A percentile compares a stretch with the other conserved stretches of the same genome.
Evolutionary conservation across 1,284 basidiomycete genomes (phyloP).

Genomic region (Butyriboletus regius): DNA sequence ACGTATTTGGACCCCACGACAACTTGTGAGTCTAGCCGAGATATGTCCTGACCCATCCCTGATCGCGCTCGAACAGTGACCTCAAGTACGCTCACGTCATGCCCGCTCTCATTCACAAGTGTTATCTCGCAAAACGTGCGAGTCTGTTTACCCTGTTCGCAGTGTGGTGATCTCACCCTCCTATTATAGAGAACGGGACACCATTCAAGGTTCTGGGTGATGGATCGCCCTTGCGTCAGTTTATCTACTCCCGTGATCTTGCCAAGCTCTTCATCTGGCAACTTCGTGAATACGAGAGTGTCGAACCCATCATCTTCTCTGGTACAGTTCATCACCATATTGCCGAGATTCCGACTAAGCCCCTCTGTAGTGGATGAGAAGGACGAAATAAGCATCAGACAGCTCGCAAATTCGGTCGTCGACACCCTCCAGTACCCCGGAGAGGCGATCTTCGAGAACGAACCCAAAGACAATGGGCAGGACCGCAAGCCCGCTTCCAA

Average conservation of each 20-base stretch:
- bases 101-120: slow-evolving; percentile 82
- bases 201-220: slow-evolving; percentile 78
- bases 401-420: slow-evolving; percentile 78
- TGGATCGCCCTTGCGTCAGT: slow-evolving; percentile 82
- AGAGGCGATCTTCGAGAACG: slow-evolving; percentile 52
- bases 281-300: slow-evolving; percentile 77
- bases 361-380: slow-evolving; percentile 65
- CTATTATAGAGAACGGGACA: slow-evolving; percentile 63
- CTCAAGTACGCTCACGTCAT: slow-evolving; percentile 86
- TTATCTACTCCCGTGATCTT: slow-evolving; percentile 88
- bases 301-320: slow-evolving; percentile 82
- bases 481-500: slow-evolving; percentile 92
- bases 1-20: slow-evolving; percentile 79
- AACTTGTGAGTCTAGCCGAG: slow-evolving; percentile 52
- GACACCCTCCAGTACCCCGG: slow-evolving; percentile 59
- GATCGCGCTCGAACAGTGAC: slow-evolving; percentile 45
- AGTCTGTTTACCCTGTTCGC: not conserved
- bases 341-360: not conserved
- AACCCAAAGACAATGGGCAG: slow-evolving; percentile 58
- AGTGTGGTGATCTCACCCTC: not conserved
- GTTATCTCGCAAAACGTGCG: slow-evolving; percentile 77
- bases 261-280: slow-evolving; percentile 90
- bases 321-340: slow-evolving; percentile 38
- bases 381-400: slow-evolving; percentile 82
- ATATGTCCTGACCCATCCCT: slow-evolving; percentile 1